Evolutionary conservation across 1,284 basidiomycete species (phyloP).

Genomic region (Exsudoporus floridanus): DNA sequence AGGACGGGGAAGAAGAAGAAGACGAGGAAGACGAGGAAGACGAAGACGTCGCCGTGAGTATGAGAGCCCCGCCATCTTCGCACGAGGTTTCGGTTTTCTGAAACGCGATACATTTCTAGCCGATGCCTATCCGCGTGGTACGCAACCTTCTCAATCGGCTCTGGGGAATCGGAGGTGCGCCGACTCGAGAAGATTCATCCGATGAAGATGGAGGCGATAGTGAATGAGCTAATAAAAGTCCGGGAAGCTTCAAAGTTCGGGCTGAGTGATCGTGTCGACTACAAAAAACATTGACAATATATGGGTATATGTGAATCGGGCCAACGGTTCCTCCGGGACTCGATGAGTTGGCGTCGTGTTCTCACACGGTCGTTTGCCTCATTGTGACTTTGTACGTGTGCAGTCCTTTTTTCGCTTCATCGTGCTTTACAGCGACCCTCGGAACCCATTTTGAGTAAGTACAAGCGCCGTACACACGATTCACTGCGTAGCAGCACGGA

Average conservation of each 20-base stretch:
- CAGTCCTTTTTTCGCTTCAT: too few relatives aligned
- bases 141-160: slow-evolving; percentile 60
- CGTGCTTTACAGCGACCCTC: too few relatives aligned
- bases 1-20: slow-evolving; percentile 35
- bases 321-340: not conserved
- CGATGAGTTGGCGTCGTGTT: not conserved
- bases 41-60: slow-evolving; percentile 49
- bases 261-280: not conserved
- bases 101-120: slow-evolving; percentile 36
- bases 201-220: slow-evolving; percentile 32
- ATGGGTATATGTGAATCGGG: not conserved
- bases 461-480: not conserved
- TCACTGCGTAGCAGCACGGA: not conserved
- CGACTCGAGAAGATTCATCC: slow-evolving; percentile 33
- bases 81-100: slow-evolving; percentile 6
- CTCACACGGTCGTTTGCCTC: not conserved
- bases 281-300: too few relatives aligned
- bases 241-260: not conserved
- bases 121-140: slow-evolving; percentile 60
- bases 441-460: too few relatives aligned
- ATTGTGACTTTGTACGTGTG: too few relatives aligned
- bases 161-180: slow-evolving; percentile 47
- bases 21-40: slow-evolving; percentile 32
- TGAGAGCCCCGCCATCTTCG: slow-evolving; percentile 1
- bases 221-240: not conserved